A percentile compares a stretch with the other conserved stretches of the same genome.
phyloP scores from a whole-genome alignment of 768 basidiomycete genomes.

The Hebeloma cylindrosporum region DNA sequence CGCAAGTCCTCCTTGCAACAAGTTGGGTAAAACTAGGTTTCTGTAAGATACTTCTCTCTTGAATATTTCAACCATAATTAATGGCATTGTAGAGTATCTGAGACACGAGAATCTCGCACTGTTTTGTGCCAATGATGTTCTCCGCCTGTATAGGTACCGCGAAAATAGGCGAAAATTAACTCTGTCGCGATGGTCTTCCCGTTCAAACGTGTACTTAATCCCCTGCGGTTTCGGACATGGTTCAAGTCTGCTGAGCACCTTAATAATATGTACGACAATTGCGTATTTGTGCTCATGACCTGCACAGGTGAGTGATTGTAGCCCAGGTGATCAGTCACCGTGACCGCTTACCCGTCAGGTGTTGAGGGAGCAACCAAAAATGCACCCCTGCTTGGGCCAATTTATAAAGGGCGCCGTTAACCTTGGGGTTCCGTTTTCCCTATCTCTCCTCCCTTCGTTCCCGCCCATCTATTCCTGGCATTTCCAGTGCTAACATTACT shows the following conservation, averaged over 20 bases:
- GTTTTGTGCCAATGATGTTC: too few species aligned
- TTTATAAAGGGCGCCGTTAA: constrained; percentile 22
- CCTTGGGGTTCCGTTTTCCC: constrained; percentile 2
- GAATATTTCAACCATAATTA: too few species aligned
- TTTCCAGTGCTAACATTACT: not conserved
- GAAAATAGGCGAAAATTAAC: too few species aligned
- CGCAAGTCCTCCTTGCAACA: too few species aligned
- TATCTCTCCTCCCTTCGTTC: constrained; percentile 12
- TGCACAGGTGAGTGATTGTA: constrained; percentile 22
- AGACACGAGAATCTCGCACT: too few species aligned
- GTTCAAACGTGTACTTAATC: too few species aligned
- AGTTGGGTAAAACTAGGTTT: too few species aligned
- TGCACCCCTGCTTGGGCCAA: constrained; percentile 7
- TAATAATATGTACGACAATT: constrained; percentile 11
- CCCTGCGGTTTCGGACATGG: constrained; percentile 9
- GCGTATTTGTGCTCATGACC: constrained; percentile 24
- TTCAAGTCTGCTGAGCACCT: constrained; percentile 2
- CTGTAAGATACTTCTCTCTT: too few species aligned
- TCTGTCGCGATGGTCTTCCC: too few species aligned
- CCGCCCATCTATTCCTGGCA: constrained; percentile 10
- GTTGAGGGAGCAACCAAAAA: constrained; percentile 19
- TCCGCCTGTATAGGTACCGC: too few species aligned
- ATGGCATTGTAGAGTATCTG: too few species aligned
- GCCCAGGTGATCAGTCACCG: constrained; percentile 23
- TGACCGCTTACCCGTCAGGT: constrained; percentile 22